Percentiles rank a stretch among this genome's conserved stretches.
Evolutionary conservation across 2,329 filamentous ascomycete genomes (phyloP).

Genomic region (Byssothecium circinans): DNA sequence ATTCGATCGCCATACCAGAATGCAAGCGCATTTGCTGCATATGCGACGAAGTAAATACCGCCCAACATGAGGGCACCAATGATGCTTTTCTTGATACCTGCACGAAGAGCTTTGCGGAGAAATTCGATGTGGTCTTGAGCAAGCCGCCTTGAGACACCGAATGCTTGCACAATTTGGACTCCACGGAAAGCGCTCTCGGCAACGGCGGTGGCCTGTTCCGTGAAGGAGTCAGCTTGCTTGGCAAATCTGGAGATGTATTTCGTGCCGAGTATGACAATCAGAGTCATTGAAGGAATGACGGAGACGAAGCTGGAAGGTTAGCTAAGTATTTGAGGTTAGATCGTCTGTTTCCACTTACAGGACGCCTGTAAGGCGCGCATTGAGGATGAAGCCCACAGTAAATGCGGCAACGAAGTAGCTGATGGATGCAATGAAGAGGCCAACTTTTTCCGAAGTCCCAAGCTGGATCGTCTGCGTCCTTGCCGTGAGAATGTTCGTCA

Average conservation of each 20-base stretch:
- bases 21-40: constrained; percentile 50
- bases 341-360: constrained; percentile 26
- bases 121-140: constrained; percentile 42
- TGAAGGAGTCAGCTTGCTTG: constrained; percentile 41
- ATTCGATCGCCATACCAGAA: constrained; percentile 48
- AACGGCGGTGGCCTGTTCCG: constrained; percentile 48
- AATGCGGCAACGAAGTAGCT: constrained; percentile 52
- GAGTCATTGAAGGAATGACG: constrained; percentile 53
- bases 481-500: constrained; percentile 50
- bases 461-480: constrained; percentile 52
- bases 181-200: constrained; percentile 51
- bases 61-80: constrained; percentile 48
- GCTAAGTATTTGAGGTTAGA: not conserved
- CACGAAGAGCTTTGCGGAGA: constrained; percentile 37
- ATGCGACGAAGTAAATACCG: constrained; percentile 49
- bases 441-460: constrained; percentile 52
- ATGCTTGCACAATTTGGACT: constrained; percentile 53
- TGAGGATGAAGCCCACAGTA: constrained; percentile 49
- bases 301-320: constrained; percentile 38
- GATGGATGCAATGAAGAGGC: constrained; percentile 50
- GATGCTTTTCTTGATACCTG: constrained; percentile 47
- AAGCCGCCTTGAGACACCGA: constrained; percentile 47
- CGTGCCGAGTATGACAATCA: constrained; percentile 48
- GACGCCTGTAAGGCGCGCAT: constrained; percentile 47
- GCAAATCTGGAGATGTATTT: constrained; percentile 46